A percentile compares a stretch with the other conserved stretches of the same genome.
Evolutionary conservation across 192 early-diverging fungal genomes (phyloP).

Genomic region (Geosiphon pyriformis): DNA sequence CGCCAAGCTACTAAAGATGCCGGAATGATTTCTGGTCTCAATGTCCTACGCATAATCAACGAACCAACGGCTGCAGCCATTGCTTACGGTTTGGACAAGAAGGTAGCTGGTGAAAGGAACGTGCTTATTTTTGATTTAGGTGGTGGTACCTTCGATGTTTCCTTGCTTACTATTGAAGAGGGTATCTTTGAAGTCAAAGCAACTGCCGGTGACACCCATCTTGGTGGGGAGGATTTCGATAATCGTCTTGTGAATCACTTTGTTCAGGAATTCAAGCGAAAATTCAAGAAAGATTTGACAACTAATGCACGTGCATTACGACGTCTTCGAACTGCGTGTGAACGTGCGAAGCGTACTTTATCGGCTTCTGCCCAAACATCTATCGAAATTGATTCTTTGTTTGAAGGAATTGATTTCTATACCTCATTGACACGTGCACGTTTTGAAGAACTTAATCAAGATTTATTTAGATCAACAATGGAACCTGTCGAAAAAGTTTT

Average conservation of each 20-base stretch:
- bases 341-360: slow-evolving; percentile 96
- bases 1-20: slow-evolving; percentile 99
- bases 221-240: slow-evolving; percentile 99
- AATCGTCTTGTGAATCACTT: slow-evolving; percentile 98
- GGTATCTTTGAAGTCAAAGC: slow-evolving; percentile 99
- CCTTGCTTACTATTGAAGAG: slow-evolving; percentile 93
- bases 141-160: slow-evolving; percentile 98
- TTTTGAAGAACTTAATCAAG: slow-evolving; percentile 98
- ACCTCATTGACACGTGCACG: slow-evolving; percentile 96
- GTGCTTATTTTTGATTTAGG: slow-evolving; percentile 97
- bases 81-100: slow-evolving; percentile 99
- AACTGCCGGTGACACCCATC: slow-evolving; percentile 97
- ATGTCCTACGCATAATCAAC: slow-evolving; percentile 99
- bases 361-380: slow-evolving; percentile 92
- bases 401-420: slow-evolving; percentile 97
- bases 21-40: slow-evolving; percentile 91
- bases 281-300: slow-evolving; percentile 93
- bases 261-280: slow-evolving; percentile 94
- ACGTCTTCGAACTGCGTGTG: slow-evolving; percentile 94
- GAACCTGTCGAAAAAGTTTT: slow-evolving; percentile 96
- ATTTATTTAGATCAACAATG: slow-evolving; percentile 93
- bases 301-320: slow-evolving; percentile 87
- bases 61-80: slow-evolving; percentile 99
- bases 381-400: slow-evolving; percentile 96
- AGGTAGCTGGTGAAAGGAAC: slow-evolving; percentile 81